These are phyloP conservation scores for Limonium bicolor DNA, from an alignment of 148 eudicot genomes.

Conservation along the genomic window DNA sequence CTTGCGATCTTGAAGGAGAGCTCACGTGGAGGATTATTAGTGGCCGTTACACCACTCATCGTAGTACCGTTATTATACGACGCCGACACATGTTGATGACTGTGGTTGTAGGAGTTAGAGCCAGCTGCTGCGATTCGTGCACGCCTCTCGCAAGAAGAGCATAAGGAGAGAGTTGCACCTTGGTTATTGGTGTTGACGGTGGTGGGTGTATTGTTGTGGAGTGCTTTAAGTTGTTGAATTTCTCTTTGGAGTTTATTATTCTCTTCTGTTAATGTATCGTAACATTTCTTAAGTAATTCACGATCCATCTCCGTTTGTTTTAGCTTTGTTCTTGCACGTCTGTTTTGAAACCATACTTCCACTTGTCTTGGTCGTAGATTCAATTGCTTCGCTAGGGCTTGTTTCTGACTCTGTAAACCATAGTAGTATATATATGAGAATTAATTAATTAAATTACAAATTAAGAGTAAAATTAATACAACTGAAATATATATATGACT, in stretches of 20 bases:
- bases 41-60: too few species aligned
- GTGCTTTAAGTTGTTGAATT: not conserved
- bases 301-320: conserved; percentile 9
- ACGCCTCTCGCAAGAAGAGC: too few species aligned
- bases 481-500: not conserved
- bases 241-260: conserved; percentile 3
- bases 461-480: not conserved
- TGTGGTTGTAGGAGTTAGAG: too few species aligned
- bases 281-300: conserved; percentile 4
- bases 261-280: conserved; percentile 5
- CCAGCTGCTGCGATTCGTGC: too few species aligned
- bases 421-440: not conserved
- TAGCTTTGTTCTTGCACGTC: conserved; percentile 7
- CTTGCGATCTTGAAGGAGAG: too few species aligned
- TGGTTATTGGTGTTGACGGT: not conserved
- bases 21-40: too few species aligned
- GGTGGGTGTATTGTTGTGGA: not conserved
- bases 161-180: not conserved
- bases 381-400: not conserved
- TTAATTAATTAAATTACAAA: not conserved
- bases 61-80: too few species aligned
- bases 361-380: not conserved
- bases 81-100: too few species aligned
- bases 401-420: not conserved
- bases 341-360: not conserved